Percentiles rank a stretch among this genome's conserved stretches.
Evolutionary conservation across 192 early-diverging fungal species (phyloP).

Genomic region (Dissophora ornata): DNA sequence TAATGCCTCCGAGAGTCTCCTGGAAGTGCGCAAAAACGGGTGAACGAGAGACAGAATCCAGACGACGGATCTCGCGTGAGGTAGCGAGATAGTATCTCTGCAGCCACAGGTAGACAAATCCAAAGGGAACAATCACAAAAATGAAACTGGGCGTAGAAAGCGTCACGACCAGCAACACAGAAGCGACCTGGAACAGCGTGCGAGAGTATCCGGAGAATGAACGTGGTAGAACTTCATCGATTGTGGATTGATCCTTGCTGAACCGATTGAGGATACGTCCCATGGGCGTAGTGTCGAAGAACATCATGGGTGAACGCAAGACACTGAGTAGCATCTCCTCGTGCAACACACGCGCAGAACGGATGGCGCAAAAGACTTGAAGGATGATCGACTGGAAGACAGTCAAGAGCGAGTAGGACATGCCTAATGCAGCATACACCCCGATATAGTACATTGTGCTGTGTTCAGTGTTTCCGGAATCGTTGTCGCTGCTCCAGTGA

Average conservation of each 20-base stretch:
- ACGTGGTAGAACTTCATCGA: slow-evolving; percentile 74
- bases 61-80: slow-evolving; percentile 89
- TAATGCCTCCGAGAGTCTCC: slow-evolving; percentile 81
- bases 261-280: slow-evolving; percentile 84
- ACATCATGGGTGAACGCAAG: slow-evolving; percentile 77
- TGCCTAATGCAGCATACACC: slow-evolving; percentile 85
- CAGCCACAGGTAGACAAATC: slow-evolving; percentile 72
- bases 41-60: slow-evolving; percentile 75
- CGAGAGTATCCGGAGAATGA: slow-evolving; percentile 64
- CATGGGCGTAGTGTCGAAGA: slow-evolving; percentile 83
- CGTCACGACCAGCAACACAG: slow-evolving; percentile 60
- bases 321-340: slow-evolving; percentile 81
- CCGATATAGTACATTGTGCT: slow-evolving; percentile 71
- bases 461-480: slow-evolving; percentile 47
- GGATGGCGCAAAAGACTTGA: slow-evolving; percentile 84
- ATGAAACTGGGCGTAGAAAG: slow-evolving; percentile 75
- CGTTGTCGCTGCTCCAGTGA: slow-evolving; percentile 74
- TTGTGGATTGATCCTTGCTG: slow-evolving; percentile 71
- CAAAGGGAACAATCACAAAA: slow-evolving; percentile 62
- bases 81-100: slow-evolving; percentile 75
- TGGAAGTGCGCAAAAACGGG: slow-evolving; percentile 81
- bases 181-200: slow-evolving; percentile 56
- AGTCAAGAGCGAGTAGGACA: slow-evolving; percentile 72
- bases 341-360: slow-evolving; percentile 81
- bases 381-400: slow-evolving; percentile 77